These are phyloP conservation scores for Phlebopus sp. DNA, from an alignment of 1,284 basidiomycete genomes.

Conservation along the genomic window DNA sequence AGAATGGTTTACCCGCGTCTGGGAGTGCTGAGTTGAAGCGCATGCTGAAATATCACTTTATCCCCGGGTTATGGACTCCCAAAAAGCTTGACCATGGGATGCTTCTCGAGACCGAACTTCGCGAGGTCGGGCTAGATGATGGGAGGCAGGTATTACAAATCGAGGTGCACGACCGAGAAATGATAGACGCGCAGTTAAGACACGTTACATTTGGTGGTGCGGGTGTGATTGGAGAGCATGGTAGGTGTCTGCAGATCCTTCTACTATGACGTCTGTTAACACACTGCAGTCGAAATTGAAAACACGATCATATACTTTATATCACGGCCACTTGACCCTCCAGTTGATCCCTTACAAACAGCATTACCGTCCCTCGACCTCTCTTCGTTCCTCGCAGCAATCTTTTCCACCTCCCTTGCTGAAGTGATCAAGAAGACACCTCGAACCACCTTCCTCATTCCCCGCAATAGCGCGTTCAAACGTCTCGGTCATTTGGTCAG, in stretches of 20 bases:
- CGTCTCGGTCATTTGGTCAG: constrained; percentile 83
- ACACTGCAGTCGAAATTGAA: constrained; percentile 59
- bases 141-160: constrained; percentile 74
- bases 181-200: constrained; percentile 44
- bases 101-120: constrained; percentile 77
- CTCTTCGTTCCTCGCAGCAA: constrained; percentile 86
- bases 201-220: constrained; percentile 85
- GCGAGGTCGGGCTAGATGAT: constrained; percentile 63
- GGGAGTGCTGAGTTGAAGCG: constrained; percentile 68
- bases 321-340: constrained; percentile 79
- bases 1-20: constrained; percentile 54
- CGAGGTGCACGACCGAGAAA: constrained; percentile 54
- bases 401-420: constrained; percentile 82
- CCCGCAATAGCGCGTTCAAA: constrained; percentile 85
- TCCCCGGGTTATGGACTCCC: constrained; percentile 72
- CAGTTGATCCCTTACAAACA: constrained; percentile 78
- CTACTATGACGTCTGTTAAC: constrained; percentile 10
- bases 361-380: constrained; percentile 81
- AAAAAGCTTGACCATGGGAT: constrained; percentile 71
- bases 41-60: constrained; percentile 81
- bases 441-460: constrained; percentile 82
- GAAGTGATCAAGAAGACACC: constrained; percentile 66
- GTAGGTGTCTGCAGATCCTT: constrained; percentile 43
- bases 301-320: constrained; percentile 90
- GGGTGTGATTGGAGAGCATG: constrained; percentile 71